These are phyloP conservation scores for Alternaria consortialis DNA, from an alignment of 2,329 filamentous ascomycete genomes.

Conservation along the genomic window DNA sequence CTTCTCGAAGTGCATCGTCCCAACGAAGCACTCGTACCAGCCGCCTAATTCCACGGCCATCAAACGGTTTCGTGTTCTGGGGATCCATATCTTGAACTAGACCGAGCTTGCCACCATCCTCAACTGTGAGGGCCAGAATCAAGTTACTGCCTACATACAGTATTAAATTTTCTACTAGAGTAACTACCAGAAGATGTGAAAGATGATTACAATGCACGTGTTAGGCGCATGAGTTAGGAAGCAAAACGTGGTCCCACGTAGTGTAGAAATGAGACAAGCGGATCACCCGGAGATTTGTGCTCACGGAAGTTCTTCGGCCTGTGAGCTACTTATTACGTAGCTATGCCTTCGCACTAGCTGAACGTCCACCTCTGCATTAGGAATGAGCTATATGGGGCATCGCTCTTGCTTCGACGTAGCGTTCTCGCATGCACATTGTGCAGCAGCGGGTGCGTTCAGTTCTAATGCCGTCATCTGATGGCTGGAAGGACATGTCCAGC, in stretches of 20 bases:
- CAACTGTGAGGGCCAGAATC: too few relatives aligned
- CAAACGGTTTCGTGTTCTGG: too few relatives aligned
- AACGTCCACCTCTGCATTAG: background rate
- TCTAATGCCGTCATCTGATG: background rate
- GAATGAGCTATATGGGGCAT: background rate
- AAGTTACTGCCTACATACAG: too few relatives aligned
- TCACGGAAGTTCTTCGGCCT: background rate
- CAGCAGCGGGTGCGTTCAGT: background rate
- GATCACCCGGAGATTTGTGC: background rate
- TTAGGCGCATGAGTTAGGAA: background rate
- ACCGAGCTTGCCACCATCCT: too few relatives aligned
- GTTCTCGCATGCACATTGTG: background rate
- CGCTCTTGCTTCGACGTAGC: background rate
- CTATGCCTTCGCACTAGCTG: background rate
- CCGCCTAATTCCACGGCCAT: too few relatives aligned
- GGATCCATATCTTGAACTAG: too few relatives aligned
- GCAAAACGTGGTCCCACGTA: background rate
- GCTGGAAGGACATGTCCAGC: background rate
- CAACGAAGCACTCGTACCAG: too few relatives aligned
- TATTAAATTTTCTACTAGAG: too few relatives aligned
- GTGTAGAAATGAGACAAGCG: background rate
- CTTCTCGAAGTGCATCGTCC: too few relatives aligned
- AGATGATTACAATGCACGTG: background rate
- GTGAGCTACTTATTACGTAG: background rate
- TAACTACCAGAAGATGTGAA: background rate